Percentiles rank a stretch among this genome's conserved stretches.
Evolutionary conservation across 192 early-diverging fungal species (phyloP).

Genomic region (Backusella westeae): DNA sequence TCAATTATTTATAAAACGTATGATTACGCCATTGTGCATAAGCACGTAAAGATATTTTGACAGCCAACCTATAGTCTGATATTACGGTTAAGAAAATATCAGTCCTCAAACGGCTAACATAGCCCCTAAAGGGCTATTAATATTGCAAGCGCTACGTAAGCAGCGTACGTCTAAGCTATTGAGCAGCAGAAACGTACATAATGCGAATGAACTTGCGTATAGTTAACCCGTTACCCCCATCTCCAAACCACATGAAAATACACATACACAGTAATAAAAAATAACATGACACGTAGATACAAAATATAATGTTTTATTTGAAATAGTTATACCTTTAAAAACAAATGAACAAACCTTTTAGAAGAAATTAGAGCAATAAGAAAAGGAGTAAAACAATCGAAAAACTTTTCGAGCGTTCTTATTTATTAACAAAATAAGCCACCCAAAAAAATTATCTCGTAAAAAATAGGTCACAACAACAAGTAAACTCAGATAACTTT

Average conservation of each 20-base stretch:
- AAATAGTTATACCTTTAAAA: not conserved
- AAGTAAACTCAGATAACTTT: not conserved
- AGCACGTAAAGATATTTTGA: constrained; percentile 2
- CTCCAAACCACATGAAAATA: not conserved
- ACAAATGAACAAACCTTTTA: not conserved
- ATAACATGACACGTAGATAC: not conserved
- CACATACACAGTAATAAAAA: not conserved
- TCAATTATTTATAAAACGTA: not conserved
- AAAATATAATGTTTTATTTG: not conserved
- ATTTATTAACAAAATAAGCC: constrained; percentile 1
- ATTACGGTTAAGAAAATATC: constrained; percentile 2
- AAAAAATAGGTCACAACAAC: not conserved
- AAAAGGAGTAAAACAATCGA: not conserved
- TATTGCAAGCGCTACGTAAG: constrained; percentile 18
- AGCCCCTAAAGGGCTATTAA: not conserved
- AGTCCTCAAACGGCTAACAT: constrained; percentile 14
- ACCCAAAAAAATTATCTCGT: not conserved
- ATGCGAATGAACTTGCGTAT: constrained; percentile 20
- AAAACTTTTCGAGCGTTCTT: not conserved
- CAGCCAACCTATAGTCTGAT: constrained; percentile 16
- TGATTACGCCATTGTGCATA: not conserved
- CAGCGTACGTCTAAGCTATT: constrained; percentile 7
- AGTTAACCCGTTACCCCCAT: not conserved
- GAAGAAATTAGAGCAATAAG: not conserved
- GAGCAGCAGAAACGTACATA: constrained; percentile 8